Evolutionary conservation across 495 filamentous ascomycete genomes (phyloP).

Genomic region (Cercophora samala): DNA sequence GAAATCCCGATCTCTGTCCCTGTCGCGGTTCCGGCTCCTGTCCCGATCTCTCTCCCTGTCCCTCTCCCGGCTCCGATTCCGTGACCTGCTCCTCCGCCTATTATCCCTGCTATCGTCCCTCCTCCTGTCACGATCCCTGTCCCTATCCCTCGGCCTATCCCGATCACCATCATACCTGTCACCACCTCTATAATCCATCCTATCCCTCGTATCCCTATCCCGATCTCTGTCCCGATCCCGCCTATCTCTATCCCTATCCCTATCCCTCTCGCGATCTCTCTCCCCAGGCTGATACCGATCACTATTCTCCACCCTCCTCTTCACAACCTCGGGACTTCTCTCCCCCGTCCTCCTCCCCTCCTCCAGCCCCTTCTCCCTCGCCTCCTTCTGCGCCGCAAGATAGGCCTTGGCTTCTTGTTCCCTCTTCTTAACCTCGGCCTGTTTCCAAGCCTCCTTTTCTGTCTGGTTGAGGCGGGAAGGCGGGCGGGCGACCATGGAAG

Average conservation of each 20-base stretch:
- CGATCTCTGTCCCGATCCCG: constrained; percentile 18
- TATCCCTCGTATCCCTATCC: constrained; percentile 15
- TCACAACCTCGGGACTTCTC: constrained; percentile 46
- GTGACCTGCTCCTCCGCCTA: background rate
- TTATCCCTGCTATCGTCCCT: constrained; percentile 3
- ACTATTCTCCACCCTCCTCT: constrained; percentile 42
- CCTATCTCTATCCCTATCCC: constrained; percentile 21
- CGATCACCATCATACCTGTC: constrained; percentile 18
- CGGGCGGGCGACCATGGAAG: constrained; percentile 24
- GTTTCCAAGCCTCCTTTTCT: constrained; percentile 49
- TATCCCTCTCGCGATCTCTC: constrained; percentile 37
- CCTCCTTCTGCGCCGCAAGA: constrained; percentile 51
- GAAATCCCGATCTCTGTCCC: constrained; percentile 18
- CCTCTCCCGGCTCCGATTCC: constrained; percentile 17
- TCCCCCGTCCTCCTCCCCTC: constrained; percentile 40
- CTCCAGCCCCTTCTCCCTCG: constrained; percentile 49
- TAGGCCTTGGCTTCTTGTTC: constrained; percentile 58
- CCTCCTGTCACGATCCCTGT: constrained; percentile 23
- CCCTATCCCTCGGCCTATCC: constrained; percentile 21
- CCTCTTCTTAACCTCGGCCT: constrained; percentile 52
- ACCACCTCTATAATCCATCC: constrained; percentile 17
- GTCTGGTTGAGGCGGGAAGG: constrained; percentile 31
- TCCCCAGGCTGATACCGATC: constrained; percentile 43
- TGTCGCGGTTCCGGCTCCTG: constrained; percentile 13
- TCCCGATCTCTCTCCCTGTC: constrained; percentile 15